Conservation (phyloP, 176 grass and related monocot genomes). For the Urochloa ruziziensis region DNA sequence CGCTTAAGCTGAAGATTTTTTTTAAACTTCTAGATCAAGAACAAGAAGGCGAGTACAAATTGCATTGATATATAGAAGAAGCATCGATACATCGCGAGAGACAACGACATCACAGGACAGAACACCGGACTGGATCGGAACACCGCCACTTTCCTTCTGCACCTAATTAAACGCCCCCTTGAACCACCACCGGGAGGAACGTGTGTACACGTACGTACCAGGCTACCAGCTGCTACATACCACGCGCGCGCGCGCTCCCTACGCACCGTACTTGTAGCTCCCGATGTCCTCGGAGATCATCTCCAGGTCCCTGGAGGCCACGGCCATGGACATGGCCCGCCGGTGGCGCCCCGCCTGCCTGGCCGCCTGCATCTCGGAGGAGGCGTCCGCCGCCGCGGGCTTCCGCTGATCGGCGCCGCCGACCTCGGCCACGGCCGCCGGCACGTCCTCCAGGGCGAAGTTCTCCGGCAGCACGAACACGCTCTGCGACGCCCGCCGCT, state of each 20-base stretch:
- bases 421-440: conserved; percentile 30
- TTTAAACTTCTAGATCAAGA: conserved; percentile 35
- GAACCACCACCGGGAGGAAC: background rate
- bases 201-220: background rate
- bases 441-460: conserved; percentile 68
- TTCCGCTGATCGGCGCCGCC: conserved; percentile 47
- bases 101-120: background rate
- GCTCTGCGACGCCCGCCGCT: conserved; percentile 80
- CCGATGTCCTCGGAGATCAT: conserved; percentile 53
- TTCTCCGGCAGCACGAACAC: conserved; percentile 82
- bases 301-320: conserved; percentile 51
- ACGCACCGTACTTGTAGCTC: conserved; percentile 47
- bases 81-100: background rate
- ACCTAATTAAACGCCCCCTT: background rate
- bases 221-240: background rate
- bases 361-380: conserved; percentile 42
- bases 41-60: conserved; percentile 7
- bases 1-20: background rate
- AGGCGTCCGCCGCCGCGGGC: conserved; percentile 31
- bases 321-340: conserved; percentile 56
- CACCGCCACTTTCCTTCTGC: background rate
- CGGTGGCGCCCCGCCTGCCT: conserved; percentile 47
- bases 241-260: background rate
- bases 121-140: background rate
- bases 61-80: background rate